Base-by-base conservation (phyloP, 257 asterid species). In the Schizonepeta tenuifolia region DNA sequence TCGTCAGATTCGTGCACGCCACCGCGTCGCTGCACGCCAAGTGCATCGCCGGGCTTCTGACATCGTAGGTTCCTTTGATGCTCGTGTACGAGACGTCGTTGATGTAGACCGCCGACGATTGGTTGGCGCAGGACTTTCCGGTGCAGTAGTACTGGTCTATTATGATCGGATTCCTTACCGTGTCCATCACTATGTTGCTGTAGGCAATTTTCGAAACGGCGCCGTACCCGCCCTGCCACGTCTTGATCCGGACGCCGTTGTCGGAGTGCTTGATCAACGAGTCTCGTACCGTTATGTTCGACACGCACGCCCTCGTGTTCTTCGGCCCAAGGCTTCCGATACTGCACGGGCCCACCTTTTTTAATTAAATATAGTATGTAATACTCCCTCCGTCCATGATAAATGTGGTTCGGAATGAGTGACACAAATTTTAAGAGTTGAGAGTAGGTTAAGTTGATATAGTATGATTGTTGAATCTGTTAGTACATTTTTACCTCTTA, bases 221-320 rank as follows among this genome's bases (percentile, higher is more conserved):
- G 1, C 99, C 99, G 7, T 55, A 87, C 14, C 99, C 99, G 5
- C 98, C 98, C 60, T 95, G 99, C 99, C 99, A 95, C 33, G 99
- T 95, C 60, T 95, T 95, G 85, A 92, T 92, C 5, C 99, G 72
- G 5, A 92, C 82, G 0, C 99, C 99, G 33, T 95, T 95, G 85
- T 92, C 97, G 0, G 99, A 95, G 47, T 90, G 82, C 82, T 83
- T 85, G 81, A 95, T 95, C 4, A 76, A 50, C 0, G 98, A 90
- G 58, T 95, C 91, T 0, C 79, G 15, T 0, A 95, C 99, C 1
- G 92, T 81, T 38, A 95, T 87, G 85, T 90, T 89, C 1, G 95
- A 80, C 0, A 95, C 98, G 59, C 99, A 95, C 20, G 98, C 99
- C 10, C 86, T 72, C 2, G 95, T 72, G 77, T 95, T 90, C 68